Evolutionary conservation across 1,284 basidiomycete genomes (phyloP), one percentile per base, ranked within the genome.

Genomic region (Boletus mariae): DNA sequence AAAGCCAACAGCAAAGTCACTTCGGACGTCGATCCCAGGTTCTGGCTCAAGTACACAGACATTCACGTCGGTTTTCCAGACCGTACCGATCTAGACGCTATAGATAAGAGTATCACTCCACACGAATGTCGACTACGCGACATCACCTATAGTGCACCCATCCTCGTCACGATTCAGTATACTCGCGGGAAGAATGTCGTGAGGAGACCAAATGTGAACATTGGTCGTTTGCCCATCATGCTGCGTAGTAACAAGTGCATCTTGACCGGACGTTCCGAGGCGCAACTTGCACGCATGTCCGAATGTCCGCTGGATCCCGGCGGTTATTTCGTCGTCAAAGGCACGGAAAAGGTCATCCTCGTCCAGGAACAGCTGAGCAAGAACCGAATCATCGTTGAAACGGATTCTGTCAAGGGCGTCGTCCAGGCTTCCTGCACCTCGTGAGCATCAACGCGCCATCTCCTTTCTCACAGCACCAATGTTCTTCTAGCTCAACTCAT

Each of bases 291-390:
- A 20, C 79, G 83, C 46, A 95, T 98, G 92, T 88, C 84, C 31
- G 97, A 99, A 72, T 99, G 97, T 68, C 97, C 97, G 0, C 77
- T 99, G 55, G 98, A 99, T 74, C 97, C 97, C 3, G 97, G 97
- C 20, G 97, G 97, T 7, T 99, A 99, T 72, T 99, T 99, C 73
- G 91, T 99, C 54, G 96, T 99, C 49, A 98, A 97, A 71, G 97
- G 97, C 12, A 99, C 98, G 17, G 97, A 99, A 73, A 99, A 99
- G 76, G 97, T 99, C 64, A 99, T 99, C 60, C 79, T 99, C 54
- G 96, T 99, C 2, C 97, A 99, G 71, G 98, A 99, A 71, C 97
- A 99, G 74, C 76, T 99, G 64, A 95, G 92, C 79, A 99, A 99
- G 78, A 99, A 99, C 73, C 85, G 97, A 54, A 99, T 99, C 68